Percentiles rank a stretch among this genome's conserved stretches.
These are phyloP conservation scores for Neofusicoccum cordaticola DNA, from an alignment of 2,329 filamentous ascomycete species.

Conservation along the genomic window DNA sequence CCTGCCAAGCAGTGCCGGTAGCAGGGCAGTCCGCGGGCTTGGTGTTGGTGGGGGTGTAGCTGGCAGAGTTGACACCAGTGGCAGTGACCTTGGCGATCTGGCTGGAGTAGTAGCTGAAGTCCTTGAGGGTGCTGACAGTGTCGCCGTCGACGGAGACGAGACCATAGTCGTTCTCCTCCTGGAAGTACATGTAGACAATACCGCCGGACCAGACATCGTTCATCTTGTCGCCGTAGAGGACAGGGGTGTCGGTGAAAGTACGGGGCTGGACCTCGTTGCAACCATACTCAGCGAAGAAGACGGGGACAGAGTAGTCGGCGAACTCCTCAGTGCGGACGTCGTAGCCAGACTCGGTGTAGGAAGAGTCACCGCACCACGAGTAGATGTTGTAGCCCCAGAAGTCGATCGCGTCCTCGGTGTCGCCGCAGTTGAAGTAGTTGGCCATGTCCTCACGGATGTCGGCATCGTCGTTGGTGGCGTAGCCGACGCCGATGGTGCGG, in stretches of 20 bases:
- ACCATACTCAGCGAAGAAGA: constrained; percentile 98
- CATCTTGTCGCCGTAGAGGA: constrained; percentile 81
- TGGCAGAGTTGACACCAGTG: constrained; percentile 60
- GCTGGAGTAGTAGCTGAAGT: constrained; percentile 71
- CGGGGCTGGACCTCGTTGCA: constrained; percentile 77
- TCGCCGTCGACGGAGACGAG: constrained; percentile 63
- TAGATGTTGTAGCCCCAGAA: constrained; percentile 99
- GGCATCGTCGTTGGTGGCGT: constrained; percentile 91
- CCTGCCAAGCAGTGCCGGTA: constrained; percentile 65
- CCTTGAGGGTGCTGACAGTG: constrained; percentile 64
- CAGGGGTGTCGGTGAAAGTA: constrained; percentile 78
- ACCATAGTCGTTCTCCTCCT: constrained; percentile 87
- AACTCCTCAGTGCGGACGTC: constrained; percentile 82
- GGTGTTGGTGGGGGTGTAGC: constrained; percentile 72
- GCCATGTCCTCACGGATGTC: constrained; percentile 78
- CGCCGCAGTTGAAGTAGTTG: constrained; percentile 91
- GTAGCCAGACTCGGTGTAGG: constrained; percentile 75
- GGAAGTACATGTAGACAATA: constrained; percentile 98
- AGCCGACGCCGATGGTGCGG: constrained; percentile 82
- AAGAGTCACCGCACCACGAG: constrained; percentile 92
- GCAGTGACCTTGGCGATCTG: constrained; percentile 68
- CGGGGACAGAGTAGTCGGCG: constrained; percentile 81
- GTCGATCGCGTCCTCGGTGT: constrained; percentile 66
- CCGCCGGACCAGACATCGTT: constrained; percentile 85
- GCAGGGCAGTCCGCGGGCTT: constrained; percentile 68